Conservation (phyloP, 345 rosid species). For the Euphorbia pulcherrima region DNA sequence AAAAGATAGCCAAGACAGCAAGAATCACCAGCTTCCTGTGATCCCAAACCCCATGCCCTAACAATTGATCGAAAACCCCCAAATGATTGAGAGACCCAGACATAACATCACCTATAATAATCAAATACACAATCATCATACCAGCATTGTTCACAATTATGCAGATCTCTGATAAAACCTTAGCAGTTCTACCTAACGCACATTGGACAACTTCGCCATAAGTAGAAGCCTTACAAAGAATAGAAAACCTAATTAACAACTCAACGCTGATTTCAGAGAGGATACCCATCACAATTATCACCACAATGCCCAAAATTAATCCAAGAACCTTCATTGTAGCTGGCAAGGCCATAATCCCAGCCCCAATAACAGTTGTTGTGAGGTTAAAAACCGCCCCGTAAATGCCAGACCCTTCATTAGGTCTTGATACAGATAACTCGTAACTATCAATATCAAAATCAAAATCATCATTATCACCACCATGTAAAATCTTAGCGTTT, state of each 20-base stretch:
- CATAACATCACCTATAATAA: constrained; percentile 92
- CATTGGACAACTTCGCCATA: constrained; percentile 84
- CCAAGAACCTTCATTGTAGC: constrained; percentile 96
- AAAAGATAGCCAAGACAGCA: constrained; percentile 60
- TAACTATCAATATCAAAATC: constrained; percentile 41
- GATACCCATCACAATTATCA: constrained; percentile 73
- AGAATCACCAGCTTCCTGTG: constrained; percentile 71
- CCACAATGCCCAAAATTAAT: constrained; percentile 51
- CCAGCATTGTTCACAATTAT: constrained; percentile 92
- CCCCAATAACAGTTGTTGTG: constrained; percentile 83
- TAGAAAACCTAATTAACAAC: constrained; percentile 63
- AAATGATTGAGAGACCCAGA: constrained; percentile 75
- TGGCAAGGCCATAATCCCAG: constrained; percentile 98
- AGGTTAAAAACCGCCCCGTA: constrained; percentile 90
- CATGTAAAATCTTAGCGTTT: constrained; percentile 18
- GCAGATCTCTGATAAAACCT: constrained; percentile 77
- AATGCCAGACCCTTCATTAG: constrained; percentile 48
- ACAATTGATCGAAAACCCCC: constrained; percentile 94
- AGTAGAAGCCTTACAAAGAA: constrained; percentile 57
- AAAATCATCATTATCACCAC: constrained; percentile 24
- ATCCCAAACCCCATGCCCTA: constrained; percentile 93
- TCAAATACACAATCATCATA: constrained; percentile 82
- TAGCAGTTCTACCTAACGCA: constrained; percentile 81
- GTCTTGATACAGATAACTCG: constrained; percentile 29
- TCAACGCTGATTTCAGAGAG: constrained; percentile 88